Evolutionary conservation across 2,329 filamentous ascomycete genomes (phyloP), one percentile per base, ranked within the genome.

Genomic region (Drechslerella coelobrocha): DNA sequence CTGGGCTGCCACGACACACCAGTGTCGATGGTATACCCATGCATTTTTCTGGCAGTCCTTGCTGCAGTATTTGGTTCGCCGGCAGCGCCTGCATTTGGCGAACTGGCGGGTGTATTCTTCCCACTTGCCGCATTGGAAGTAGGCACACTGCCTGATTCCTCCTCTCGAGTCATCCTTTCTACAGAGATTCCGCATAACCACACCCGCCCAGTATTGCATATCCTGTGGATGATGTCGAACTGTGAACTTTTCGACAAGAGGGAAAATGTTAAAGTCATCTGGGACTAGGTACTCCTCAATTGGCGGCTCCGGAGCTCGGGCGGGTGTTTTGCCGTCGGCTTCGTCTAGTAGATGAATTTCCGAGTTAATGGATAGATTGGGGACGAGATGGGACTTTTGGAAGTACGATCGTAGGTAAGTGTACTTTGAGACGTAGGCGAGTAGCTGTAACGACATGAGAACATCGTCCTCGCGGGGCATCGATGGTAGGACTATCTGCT

Each of bases 171-270:
- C 94, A 78, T 99, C 94, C 81, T 99, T 99, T 73, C 94, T 90
- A 83, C 94, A 99, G 53, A 99, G 85, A 78, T 99, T 99, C 73
- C 94, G 86, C 94, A 99, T 99, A 48, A 99, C 94, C 14, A 99
- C 94, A 72, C 93, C 94, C 17, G 94, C 94, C 94, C 94, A 99
- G 81, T 99, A 99, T 79, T 97, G 93, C 94, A 99, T 99, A 78
- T 97, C 92, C 68, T 91, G 90, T 73, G 90, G 92, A 80, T 97
- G 91, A 77, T 97, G 92, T 73, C 94, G 88, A 27, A 97, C 91
- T 2, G 94, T 99, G 78, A 97, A 99, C 79, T 97, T 97, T 80
- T 99, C 94, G 51, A 99, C 94, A 34, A 99, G 83, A 1, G 94
- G 94, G 80, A 99, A 99, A 74, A 99, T 96, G 80, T 99, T 99